Evolutionary conservation across 73 alveolate genomes (phyloP).

Genomic region (Paramecium pentaurelia): DNA sequence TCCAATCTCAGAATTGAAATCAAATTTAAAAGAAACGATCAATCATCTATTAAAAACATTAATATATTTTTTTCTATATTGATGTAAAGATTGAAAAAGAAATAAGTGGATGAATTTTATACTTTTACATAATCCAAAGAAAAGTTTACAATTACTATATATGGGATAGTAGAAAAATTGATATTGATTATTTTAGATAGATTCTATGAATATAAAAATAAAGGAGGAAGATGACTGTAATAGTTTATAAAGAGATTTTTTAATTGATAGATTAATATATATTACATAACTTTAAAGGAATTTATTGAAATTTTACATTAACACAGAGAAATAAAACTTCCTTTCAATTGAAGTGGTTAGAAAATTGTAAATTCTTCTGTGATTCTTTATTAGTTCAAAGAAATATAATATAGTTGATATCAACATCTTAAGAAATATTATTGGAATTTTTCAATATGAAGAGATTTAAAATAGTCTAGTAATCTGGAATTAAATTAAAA

Average conservation of each 20-base stretch:
- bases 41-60: too few relatives aligned
- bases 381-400: too few relatives aligned
- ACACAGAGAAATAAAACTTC: too few relatives aligned
- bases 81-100: slow-evolving; percentile 76
- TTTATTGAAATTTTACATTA: slow-evolving; percentile 70
- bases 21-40: slow-evolving; percentile 9
- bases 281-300: slow-evolving; percentile 89
- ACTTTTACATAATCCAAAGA: too few relatives aligned
- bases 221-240: slow-evolving; percentile 93
- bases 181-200: slow-evolving; percentile 49
- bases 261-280: slow-evolving; percentile 95
- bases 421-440: slow-evolving; percentile 75
- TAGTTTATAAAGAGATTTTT: slow-evolving; percentile 90
- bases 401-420: background rate
- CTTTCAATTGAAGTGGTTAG: too few relatives aligned
- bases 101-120: slow-evolving; percentile 92
- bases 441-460: slow-evolving; percentile 82
- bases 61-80: too few relatives aligned
- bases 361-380: too few relatives aligned
- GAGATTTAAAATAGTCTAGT: slow-evolving; percentile 41
- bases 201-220: slow-evolving; percentile 69
- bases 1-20: slow-evolving; percentile 41
- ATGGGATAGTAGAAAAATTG: too few relatives aligned
- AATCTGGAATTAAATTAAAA: too few relatives aligned
- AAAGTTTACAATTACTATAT: too few relatives aligned